These are phyloP conservation scores for Sequoia sempervirens DNA, from an alignment of 75 land plant species.

Conservation along the genomic window DNA sequence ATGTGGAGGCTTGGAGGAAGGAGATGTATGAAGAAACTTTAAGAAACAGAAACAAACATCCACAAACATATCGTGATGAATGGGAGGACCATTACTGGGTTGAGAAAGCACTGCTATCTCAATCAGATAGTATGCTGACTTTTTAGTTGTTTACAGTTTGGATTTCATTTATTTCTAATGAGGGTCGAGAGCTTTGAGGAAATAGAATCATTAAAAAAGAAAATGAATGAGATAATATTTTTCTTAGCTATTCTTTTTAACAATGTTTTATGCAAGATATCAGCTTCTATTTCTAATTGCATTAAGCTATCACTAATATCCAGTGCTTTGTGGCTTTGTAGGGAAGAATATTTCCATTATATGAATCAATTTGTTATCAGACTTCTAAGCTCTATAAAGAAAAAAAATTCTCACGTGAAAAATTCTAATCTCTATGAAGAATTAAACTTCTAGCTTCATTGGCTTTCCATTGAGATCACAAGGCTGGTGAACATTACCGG, in stretches of 20 bases:
- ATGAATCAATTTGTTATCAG: neutral
- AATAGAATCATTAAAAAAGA: neutral
- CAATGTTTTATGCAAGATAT: neutral
- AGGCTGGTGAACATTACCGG: no score
- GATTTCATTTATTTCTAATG: neutral
- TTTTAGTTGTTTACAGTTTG: neutral
- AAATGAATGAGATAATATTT: neutral
- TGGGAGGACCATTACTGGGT: constrained; percentile 62
- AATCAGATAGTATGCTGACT: neutral
- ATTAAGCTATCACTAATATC: neutral
- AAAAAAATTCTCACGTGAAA: neutral
- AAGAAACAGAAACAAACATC: constrained; percentile 23
- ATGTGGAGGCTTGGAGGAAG: constrained; percentile 60
- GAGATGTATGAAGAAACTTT: constrained; percentile 26
- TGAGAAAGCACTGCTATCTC: constrained; percentile 21
- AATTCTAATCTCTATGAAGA: no score
- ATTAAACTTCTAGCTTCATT: no score
- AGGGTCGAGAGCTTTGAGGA: neutral
- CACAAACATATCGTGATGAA: constrained; percentile 69
- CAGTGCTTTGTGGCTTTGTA: neutral
- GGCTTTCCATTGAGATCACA: no score
- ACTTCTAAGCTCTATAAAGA: neutral
- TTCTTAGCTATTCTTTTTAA: neutral
- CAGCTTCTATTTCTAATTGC: neutral
- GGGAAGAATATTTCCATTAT: neutral